These are phyloP conservation scores for Plasmodium billcollinsi DNA, from an alignment of 169 alveolate genomes.

Conservation along the genomic window DNA sequence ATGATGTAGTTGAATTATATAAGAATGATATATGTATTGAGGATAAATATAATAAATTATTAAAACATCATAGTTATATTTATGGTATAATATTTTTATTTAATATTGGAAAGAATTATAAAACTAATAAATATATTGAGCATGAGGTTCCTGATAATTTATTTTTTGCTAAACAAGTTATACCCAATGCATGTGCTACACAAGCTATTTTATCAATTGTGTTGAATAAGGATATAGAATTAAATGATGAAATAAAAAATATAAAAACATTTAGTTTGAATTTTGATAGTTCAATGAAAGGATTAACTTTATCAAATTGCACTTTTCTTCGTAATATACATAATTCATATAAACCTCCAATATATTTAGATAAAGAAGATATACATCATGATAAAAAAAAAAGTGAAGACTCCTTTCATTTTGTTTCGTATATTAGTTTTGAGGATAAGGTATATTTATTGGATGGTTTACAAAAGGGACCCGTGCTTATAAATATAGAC, in stretches of 20 bases:
- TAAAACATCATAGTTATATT: slow-evolving; percentile 74
- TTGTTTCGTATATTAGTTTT: slow-evolving; percentile 91
- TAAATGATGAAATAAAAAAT: slow-evolving; percentile 84
- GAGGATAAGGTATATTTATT: slow-evolving; percentile 76
- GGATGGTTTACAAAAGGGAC: slow-evolving; percentile 81
- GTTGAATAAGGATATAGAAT: slow-evolving; percentile 81
- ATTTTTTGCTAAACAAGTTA: slow-evolving; percentile 93
- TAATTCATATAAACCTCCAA: slow-evolving; percentile 85
- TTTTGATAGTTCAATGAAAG: slow-evolving; percentile 89
- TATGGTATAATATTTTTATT: slow-evolving; percentile 93
- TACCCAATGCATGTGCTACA: slow-evolving; percentile 95
- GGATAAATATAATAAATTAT: slow-evolving; percentile 77
- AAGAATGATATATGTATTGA: slow-evolving; percentile 75
- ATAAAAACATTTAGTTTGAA: slow-evolving; percentile 87
- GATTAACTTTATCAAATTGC: slow-evolving; percentile 90
- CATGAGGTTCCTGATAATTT: slow-evolving; percentile 80
- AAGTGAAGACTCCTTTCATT: slow-evolving; percentile 93
- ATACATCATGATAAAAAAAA: slow-evolving; percentile 80
- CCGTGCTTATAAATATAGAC: slow-evolving; percentile 14
- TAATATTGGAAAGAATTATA: slow-evolving; percentile 85
- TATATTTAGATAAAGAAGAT: slow-evolving; percentile 85
- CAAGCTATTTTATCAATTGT: slow-evolving; percentile 92
- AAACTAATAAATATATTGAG: slow-evolving; percentile 43
- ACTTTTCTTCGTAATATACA: slow-evolving; percentile 88
- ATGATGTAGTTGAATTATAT: neutral